phyloP scores from a whole-genome alignment of 2,329 filamentous ascomycete species.

The Dryadomyces quercus-mongolicae region DNA sequence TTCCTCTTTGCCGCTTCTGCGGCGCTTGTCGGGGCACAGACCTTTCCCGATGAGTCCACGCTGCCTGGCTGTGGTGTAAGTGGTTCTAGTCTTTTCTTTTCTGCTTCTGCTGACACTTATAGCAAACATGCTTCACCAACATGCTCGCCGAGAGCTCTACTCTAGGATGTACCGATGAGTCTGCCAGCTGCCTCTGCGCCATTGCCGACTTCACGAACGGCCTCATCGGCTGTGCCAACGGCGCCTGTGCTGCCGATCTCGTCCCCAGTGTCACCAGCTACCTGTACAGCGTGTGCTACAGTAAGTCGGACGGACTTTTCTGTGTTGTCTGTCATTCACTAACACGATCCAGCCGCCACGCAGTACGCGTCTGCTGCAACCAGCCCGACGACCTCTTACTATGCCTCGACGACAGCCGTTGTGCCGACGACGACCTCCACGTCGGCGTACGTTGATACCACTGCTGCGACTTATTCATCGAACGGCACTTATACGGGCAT shows the following conservation, averaged over 20 bases:
- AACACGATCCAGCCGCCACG: not conserved
- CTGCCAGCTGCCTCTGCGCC: conserved; percentile 11
- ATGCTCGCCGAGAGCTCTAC: conserved; percentile 6
- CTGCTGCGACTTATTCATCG: too few relatives aligned
- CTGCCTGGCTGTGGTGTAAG: conserved; percentile 13
- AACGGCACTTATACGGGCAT: too few relatives aligned
- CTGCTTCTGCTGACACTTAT: not conserved
- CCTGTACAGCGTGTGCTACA: conserved; percentile 10
- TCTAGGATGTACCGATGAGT: conserved; percentile 8
- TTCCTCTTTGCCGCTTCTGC: conserved; percentile 3
- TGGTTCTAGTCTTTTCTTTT: not conserved
- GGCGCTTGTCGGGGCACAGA: conserved; percentile 4
- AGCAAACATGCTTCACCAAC: conserved; percentile 14
- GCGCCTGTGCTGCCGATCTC: conserved; percentile 10
- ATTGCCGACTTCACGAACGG: conserved; percentile 9
- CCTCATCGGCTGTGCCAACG: conserved; percentile 12
- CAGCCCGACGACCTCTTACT: not conserved
- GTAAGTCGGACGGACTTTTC: conserved; percentile 5
- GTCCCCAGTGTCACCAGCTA: conserved; percentile 10
- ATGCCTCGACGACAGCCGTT: not conserved
- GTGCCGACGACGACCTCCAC: not conserved
- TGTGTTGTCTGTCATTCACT: not conserved
- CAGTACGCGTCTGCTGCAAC: not conserved
- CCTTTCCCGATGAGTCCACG: conserved; percentile 6
- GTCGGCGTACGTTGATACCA: not conserved